A percentile compares a stretch with the other conserved stretches of the same genome.
These are phyloP conservation scores for Calamus simplicifolius DNA, from an alignment of 176 grass and related monocot species.

Conservation along the genomic window DNA sequence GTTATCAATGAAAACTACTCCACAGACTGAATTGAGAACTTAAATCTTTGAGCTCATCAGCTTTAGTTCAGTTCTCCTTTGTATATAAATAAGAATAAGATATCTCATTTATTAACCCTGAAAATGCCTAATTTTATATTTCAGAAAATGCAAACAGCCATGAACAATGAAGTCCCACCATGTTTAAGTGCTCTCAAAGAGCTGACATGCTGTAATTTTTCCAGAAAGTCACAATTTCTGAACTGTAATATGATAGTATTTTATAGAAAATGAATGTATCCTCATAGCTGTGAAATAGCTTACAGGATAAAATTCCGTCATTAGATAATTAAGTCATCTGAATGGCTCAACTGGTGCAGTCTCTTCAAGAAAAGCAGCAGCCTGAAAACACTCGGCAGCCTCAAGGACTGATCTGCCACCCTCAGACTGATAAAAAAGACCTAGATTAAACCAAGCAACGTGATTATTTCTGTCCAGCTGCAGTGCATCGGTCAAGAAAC, in stretches of 20 bases:
- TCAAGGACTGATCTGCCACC: conserved; percentile 45
- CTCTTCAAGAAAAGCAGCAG: conserved; percentile 85
- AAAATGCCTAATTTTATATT: too few relatives aligned
- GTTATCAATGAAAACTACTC: too few relatives aligned
- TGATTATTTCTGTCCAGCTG: conserved; percentile 77
- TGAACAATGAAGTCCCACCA: too few relatives aligned
- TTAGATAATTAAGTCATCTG: conserved; percentile 53
- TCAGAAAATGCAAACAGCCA: too few relatives aligned
- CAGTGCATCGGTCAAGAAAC: conserved; percentile 77
- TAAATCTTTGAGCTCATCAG: too few relatives aligned
- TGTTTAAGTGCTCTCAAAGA: too few relatives aligned
- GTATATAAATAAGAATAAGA: too few relatives aligned
- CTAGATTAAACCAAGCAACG: conserved; percentile 90
- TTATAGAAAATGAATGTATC: conserved; percentile 18
- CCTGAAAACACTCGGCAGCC: conserved; percentile 92
- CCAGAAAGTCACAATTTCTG: conserved; percentile 16
- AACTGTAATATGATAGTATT: conserved; percentile 26
- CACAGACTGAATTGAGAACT: too few relatives aligned
- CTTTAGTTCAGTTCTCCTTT: too few relatives aligned
- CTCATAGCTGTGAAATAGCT: conserved; percentile 27
- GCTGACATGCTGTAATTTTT: background rate
- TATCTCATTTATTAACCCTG: too few relatives aligned
- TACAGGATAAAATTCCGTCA: conserved; percentile 31
- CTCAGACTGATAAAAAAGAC: conserved; percentile 71
- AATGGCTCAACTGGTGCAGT: conserved; percentile 94